phyloP scores from a whole-genome alignment of 2,329 filamentous ascomycete species.

The Diaporthe amygdali region DNA sequence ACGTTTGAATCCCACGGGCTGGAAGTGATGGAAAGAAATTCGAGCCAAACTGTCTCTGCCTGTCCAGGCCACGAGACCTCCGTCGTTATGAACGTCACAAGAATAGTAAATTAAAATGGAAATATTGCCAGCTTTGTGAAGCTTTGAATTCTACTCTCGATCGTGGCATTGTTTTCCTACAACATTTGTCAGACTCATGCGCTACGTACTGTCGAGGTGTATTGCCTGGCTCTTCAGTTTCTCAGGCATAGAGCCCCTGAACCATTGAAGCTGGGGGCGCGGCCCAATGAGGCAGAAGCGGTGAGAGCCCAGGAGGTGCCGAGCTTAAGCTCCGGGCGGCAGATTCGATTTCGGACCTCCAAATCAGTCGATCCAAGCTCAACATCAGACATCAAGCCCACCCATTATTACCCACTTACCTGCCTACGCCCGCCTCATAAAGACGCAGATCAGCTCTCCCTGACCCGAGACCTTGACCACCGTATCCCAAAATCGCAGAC shows the following conservation, averaged over 20 bases:
- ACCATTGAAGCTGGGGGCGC: neutral
- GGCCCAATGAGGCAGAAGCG: slow-evolving; percentile 10
- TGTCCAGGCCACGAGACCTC: neutral
- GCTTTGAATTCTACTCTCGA: neutral
- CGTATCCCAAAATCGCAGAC: neutral
- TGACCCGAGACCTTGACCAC: neutral
- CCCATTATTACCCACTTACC: neutral
- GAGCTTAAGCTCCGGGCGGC: slow-evolving; percentile 18
- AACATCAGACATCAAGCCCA: neutral
- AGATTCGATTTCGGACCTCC: slow-evolving; percentile 19
- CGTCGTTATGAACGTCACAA: slow-evolving; percentile 1
- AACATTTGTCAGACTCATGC: too few relatives aligned
- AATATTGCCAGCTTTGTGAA: slow-evolving; percentile 5
- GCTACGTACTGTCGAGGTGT: neutral
- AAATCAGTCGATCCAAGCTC: slow-evolving; percentile 14
- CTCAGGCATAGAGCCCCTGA: neutral
- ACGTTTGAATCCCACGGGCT: neutral
- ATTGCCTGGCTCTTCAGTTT: neutral
- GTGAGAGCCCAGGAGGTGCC: slow-evolving; percentile 15
- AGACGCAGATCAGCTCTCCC: neutral
- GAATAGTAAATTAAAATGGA: slow-evolving; percentile 10
- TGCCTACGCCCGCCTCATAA: neutral
- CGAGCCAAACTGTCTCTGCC: neutral
- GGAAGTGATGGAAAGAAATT: neutral
- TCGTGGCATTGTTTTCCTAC: neutral